A percentile compares a stretch with the other conserved stretches of the same genome.
Evolutionary conservation across 805 yeast genomes (phyloP).

Genomic region (Pichia californica): DNA sequence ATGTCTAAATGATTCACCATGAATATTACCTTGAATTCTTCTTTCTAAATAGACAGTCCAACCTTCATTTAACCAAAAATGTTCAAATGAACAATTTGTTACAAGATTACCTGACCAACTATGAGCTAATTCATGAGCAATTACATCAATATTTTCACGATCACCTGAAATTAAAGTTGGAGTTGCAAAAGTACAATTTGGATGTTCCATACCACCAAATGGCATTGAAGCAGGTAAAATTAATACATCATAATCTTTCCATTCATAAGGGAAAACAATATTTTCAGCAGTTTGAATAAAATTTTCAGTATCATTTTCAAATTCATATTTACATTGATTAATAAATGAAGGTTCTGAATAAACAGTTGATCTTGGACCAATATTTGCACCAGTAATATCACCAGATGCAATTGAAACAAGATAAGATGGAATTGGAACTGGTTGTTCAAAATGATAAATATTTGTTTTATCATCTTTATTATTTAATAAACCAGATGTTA

Average conservation of each 20-base stretch:
- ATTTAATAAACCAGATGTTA: slow-evolving; percentile 54
- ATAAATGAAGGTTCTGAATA: slow-evolving; percentile 71
- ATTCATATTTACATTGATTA: slow-evolving; percentile 68
- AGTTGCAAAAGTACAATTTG: slow-evolving; percentile 84
- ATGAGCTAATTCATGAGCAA: slow-evolving; percentile 91
- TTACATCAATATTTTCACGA: slow-evolving; percentile 77
- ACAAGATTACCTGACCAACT: slow-evolving; percentile 91
- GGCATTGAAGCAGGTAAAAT: slow-evolving; percentile 75
- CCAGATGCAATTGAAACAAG: slow-evolving; percentile 83
- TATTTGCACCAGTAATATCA: slow-evolving; percentile 54
- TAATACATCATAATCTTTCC: slow-evolving; percentile 77
- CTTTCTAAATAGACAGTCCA: slow-evolving; percentile 93
- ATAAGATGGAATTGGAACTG: slow-evolving; percentile 81
- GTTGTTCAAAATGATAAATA: slow-evolving; percentile 54
- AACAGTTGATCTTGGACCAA: slow-evolving; percentile 84
- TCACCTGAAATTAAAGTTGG: slow-evolving; percentile 85
- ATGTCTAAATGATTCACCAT: slow-evolving; percentile 73
- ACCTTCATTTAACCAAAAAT: slow-evolving; percentile 92
- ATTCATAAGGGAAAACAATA: slow-evolving; percentile 71
- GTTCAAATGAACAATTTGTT: slow-evolving; percentile 88
- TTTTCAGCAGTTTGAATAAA: slow-evolving; percentile 75
- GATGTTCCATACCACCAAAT: slow-evolving; percentile 94
- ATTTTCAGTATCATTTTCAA: slow-evolving; percentile 71
- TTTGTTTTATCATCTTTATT: slow-evolving; percentile 11
- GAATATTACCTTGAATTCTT: slow-evolving; percentile 68